Base-by-base conservation (phyloP, 176 grass and related monocot genomes). In the Rhynchospora breviuscula region DNA sequence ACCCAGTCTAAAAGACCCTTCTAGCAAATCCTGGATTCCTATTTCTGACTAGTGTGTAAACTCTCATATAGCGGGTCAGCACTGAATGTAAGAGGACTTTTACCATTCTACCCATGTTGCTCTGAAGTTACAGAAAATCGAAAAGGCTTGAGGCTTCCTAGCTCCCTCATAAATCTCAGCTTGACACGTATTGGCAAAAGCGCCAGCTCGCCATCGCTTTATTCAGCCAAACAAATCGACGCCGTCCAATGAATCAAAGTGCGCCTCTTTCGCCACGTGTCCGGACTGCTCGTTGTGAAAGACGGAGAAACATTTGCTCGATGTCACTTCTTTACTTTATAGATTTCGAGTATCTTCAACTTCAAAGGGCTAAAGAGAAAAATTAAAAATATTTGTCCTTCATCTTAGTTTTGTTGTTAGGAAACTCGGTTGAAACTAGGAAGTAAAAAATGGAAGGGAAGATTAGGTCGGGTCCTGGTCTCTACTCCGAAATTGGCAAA, bases 401-500 rank as follows among this genome's bases (percentile, higher is more conserved):
- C 17, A n/a, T 43, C 10, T 54, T 60, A 4, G 13, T 23, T 21
- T 12, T 65, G 10, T 15, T 1, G 17, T 40, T 48, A 58, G 63
- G 60, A 18, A 61, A 22, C 61, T 64, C 26, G 18, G 59, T 67
- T 81, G 40, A n/a, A n/a, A n/a, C n/a, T n/a, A n/a, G n/a, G 72
- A 54, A 54, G 48, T 8, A 66, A 66, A 49, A 67, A 82, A 82
- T 82, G 79, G 79, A 82, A 82, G 79, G 35, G 60, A 86, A 85
- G 40, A 26, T 12, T 33, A 77, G 84, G 62, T 53, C 75, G 84
- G 84, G 84, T 59, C 84, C 84, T n/a, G 74, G 84, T 51, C 47
- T 86, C 17, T 86, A 86, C 59, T 86, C 74, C 26, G 73, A 80
- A 64, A 80, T 86, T 33, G 84, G 84, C 56, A 86, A 80, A 60